These are phyloP conservation scores for Podaxis carcinomalis DNA, from an alignment of 768 basidiomycete genomes.

Conservation along the genomic window DNA sequence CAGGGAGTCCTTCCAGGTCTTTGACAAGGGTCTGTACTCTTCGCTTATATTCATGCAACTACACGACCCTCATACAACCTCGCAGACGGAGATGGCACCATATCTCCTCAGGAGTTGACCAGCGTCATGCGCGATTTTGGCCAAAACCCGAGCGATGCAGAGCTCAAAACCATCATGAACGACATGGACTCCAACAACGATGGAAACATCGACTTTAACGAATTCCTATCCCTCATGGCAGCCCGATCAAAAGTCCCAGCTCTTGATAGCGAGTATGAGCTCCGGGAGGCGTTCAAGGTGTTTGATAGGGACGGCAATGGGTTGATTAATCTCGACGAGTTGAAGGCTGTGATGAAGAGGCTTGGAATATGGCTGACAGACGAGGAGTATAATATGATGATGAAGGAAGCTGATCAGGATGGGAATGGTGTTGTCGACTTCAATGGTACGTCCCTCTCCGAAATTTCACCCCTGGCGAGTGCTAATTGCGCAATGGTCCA, in stretches of 20 bases:
- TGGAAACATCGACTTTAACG: constrained; percentile 83
- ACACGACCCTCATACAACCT: not conserved
- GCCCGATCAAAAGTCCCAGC: constrained; percentile 42
- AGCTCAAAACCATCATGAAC: constrained; percentile 90
- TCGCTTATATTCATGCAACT: not conserved
- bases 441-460: constrained; percentile 40
- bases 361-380: constrained; percentile 80
- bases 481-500: not conserved
- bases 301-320: constrained; percentile 97
- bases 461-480: not conserved
- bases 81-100: constrained; percentile 85
- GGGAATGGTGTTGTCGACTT: constrained; percentile 86
- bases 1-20: constrained; percentile 89
- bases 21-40: constrained; percentile 65
- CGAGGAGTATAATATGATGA: constrained; percentile 84
- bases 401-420: constrained; percentile 81
- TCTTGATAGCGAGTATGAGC: constrained; percentile 71
- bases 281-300: constrained; percentile 94
- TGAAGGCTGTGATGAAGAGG: constrained; percentile 89
- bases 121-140: constrained; percentile 89
- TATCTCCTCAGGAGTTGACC: constrained; percentile 83
- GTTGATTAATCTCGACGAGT: constrained; percentile 79
- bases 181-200: constrained; percentile 78
- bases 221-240: constrained; percentile 80
- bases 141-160: constrained; percentile 86